Evolutionary conservation across 78 protist genomes (phyloP), one percentile per base, ranked within the genome.

Genomic region (Mastigamoeba balamuthi): DNA sequence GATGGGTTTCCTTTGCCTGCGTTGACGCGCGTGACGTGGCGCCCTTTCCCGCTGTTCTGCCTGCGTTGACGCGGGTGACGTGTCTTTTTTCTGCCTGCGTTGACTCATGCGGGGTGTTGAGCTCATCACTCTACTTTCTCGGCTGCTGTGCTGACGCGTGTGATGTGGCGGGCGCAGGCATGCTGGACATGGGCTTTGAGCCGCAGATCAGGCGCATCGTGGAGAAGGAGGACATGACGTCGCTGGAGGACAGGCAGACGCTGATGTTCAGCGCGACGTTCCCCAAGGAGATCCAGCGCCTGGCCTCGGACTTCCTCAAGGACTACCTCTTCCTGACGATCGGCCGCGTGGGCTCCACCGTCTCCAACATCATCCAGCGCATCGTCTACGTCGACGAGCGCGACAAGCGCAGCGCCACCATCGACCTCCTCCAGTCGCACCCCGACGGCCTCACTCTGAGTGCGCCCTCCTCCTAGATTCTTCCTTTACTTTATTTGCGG

Each of bases 171-270:
- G 17, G 33, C 17, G 58, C 17, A 17, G 33, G 58, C 17, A 95
- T 97, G 99, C 88, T 97, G 36, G 99, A 97, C 84, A 97, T 97
- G 99, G 99, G 99, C 38, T 97, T 97, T 66, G 97, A 94, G 86
- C 99, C 98, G 35, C 99, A 94, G 77, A 95, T 97, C 66, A 92
- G 99, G 39, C 82, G 72, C 23, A 96, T 98, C 48, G 94, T 93
- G 28, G 88, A 87, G 52, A 69, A 82, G 44, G 75, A 75, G 23
- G 93, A 79, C 82, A 93, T 98, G 98, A 94, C 96, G 6, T 72
- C 44, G 1, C 23, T 39, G 29, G 81, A 52, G 17, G 71, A 58
- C 27, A 78, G 99, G 17, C 99, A 95, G 76, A 97, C 99, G 4
- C 89, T 96, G 36, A 93, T 98, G 99, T 97, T 96, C 78, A 84